These are phyloP conservation scores for Nakazawaea ambrosiae DNA, from an alignment of 805 yeast genomes.

Conservation along the genomic window DNA sequence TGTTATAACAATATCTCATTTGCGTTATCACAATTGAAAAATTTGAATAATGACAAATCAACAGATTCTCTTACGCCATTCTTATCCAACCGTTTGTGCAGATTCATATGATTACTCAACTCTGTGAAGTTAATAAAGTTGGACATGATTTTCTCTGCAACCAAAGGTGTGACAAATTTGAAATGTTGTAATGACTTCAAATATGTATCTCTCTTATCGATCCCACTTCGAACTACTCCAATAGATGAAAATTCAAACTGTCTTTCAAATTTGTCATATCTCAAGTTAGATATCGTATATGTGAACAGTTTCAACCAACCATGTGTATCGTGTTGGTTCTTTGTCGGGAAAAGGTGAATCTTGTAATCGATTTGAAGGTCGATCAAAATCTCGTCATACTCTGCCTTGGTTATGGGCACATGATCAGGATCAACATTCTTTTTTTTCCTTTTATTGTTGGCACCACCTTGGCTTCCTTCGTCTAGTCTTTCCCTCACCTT, in stretches of 20 bases:
- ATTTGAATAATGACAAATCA: slow-evolving; percentile 37
- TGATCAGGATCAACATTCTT: too few relatives aligned
- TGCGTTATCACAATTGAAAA: slow-evolving; percentile 47
- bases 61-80: slow-evolving; percentile 34
- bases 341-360: slow-evolving; percentile 43
- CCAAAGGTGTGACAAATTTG: slow-evolving; percentile 46
- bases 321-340: slow-evolving; percentile 36
- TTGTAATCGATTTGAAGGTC: slow-evolving; percentile 39
- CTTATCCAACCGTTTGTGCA: slow-evolving; percentile 8
- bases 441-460: neutral
- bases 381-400: slow-evolving; percentile 33
- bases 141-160: slow-evolving; percentile 36
- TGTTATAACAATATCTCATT: slow-evolving; percentile 21
- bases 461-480: too few relatives aligned
- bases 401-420: slow-evolving; percentile 16
- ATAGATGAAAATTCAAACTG: slow-evolving; percentile 38
- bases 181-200: slow-evolving; percentile 47
- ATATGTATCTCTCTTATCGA: slow-evolving; percentile 37
- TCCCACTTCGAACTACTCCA: slow-evolving; percentile 41
- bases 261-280: slow-evolving; percentile 51
- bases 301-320: slow-evolving; percentile 53
- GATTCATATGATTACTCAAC: slow-evolving; percentile 2
- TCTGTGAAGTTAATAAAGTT: slow-evolving; percentile 32
- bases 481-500: slow-evolving; percentile 25
- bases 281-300: slow-evolving; percentile 42